These are phyloP conservation scores for Picea sitchensis DNA, from an alignment of 75 land plant species.

Conservation along the genomic window DNA sequence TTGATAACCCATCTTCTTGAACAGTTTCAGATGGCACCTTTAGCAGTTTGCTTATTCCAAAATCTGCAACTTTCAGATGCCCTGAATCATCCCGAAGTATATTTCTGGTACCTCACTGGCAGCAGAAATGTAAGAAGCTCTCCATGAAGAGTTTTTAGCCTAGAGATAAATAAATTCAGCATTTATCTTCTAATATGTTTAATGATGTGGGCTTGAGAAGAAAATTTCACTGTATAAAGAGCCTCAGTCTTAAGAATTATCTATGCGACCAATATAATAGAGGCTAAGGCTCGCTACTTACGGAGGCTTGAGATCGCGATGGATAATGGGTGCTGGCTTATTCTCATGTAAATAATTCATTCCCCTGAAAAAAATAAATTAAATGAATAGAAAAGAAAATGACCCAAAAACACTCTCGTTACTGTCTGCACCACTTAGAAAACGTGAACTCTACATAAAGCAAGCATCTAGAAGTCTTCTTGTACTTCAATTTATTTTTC, in stretches of 20 bases:
- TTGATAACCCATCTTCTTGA: constrained; percentile 47
- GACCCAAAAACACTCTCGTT: not conserved
- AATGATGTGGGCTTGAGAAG: not conserved
- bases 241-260: too few species aligned
- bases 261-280: not conserved
- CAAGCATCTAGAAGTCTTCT: not conserved
- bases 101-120: constrained; percentile 51
- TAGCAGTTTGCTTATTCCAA: constrained; percentile 86
- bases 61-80: constrained; percentile 87
- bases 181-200: not conserved
- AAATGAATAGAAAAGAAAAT: constrained; percentile 1
- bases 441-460: not conserved
- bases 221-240: not conserved
- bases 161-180: not conserved
- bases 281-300: constrained; percentile 26
- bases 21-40: constrained; percentile 28
- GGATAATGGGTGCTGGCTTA: constrained; percentile 72
- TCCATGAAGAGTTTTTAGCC: constrained; percentile 1
- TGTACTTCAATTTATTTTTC: not conserved
- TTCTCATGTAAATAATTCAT: constrained; percentile 88
- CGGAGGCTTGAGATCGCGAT: constrained; percentile 97
- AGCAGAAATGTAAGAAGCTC: constrained; percentile 1
- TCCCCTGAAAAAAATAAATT: constrained; percentile 48
- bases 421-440: not conserved
- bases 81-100: constrained; percentile 80